A percentile compares a stretch with the other conserved stretches of the same genome.
Conservation (phyloP, 495 filamentous ascomycete genomes). For the Filosporella fistucella region DNA sequence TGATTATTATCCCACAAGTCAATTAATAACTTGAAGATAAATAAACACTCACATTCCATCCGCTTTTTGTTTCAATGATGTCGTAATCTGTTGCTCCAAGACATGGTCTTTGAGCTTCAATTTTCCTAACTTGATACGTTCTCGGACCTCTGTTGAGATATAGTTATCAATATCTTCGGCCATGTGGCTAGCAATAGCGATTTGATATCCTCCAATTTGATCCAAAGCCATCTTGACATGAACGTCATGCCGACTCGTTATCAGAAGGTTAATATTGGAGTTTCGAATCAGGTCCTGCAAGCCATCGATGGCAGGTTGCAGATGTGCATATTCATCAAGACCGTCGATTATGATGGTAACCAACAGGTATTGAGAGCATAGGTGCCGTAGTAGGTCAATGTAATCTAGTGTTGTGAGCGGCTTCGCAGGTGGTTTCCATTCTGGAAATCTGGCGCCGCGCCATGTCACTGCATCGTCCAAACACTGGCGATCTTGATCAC, state of each 20-base stretch:
- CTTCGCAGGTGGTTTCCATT: background rate
- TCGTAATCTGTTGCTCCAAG: constrained; percentile 1
- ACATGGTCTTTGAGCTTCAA: constrained; percentile 7
- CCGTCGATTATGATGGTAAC: constrained; percentile 8
- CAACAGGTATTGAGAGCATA: background rate
- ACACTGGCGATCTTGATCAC: constrained; percentile 5
- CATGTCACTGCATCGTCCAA: constrained; percentile 2
- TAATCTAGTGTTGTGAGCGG: constrained; percentile 5
- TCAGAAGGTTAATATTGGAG: constrained; percentile 3
- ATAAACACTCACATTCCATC: constrained; percentile 11
- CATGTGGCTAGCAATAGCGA: constrained; percentile 2
- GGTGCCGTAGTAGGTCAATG: background rate
- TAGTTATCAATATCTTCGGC: constrained; percentile 5
- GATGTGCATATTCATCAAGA: constrained; percentile 6
- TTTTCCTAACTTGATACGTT: background rate
- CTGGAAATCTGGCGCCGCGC: background rate
- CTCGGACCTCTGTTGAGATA: background rate
- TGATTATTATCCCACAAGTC: background rate
- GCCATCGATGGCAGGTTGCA: background rate
- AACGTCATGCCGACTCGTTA: constrained; percentile 16
- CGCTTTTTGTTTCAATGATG: background rate
- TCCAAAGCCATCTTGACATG: constrained; percentile 1
- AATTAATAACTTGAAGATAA: background rate
- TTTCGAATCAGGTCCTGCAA: background rate
- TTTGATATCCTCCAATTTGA: background rate